Conservation (phyloP, 768 basidiomycete genomes). For the Tulasnella calospora region DNA sequence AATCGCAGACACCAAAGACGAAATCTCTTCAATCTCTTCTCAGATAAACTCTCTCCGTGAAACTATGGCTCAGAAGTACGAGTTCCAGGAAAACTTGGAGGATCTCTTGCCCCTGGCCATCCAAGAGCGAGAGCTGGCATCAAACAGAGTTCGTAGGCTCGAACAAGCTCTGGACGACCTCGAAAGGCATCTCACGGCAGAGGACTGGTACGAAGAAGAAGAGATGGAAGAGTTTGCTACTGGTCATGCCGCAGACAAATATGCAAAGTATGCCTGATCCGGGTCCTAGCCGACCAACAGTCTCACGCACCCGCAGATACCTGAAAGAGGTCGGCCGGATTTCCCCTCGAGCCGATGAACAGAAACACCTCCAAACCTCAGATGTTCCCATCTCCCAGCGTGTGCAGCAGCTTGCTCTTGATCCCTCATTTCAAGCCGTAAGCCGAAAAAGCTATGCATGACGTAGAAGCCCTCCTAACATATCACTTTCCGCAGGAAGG, state of each 20-base stretch:
- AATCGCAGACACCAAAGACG: not conserved
- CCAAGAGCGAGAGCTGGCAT: not conserved
- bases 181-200: slow-evolving; percentile 5
- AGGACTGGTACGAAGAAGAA: slow-evolving; percentile 9
- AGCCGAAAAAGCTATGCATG: not conserved
- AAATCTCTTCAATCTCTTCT: not conserved
- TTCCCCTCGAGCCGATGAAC: not conserved
- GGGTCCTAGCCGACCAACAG: not conserved
- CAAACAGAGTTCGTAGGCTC: not conserved
- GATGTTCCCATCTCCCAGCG: slow-evolving; percentile 2
- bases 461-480: not conserved
- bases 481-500: not conserved
- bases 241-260: not conserved
- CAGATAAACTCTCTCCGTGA: slow-evolving; percentile 1
- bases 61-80: not conserved
- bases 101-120: not conserved
- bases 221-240: not conserved
- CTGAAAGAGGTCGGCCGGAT: not conserved
- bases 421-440: slow-evolving; percentile 2
- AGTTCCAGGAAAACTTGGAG: not conserved
- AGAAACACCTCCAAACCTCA: not conserved
- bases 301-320: not conserved
- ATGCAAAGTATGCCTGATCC: not conserved
- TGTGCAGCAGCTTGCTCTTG: not conserved
- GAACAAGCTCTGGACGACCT: not conserved